Base-by-base conservation (phyloP, 768 basidiomycete species). In the Mycena polygramma region DNA sequence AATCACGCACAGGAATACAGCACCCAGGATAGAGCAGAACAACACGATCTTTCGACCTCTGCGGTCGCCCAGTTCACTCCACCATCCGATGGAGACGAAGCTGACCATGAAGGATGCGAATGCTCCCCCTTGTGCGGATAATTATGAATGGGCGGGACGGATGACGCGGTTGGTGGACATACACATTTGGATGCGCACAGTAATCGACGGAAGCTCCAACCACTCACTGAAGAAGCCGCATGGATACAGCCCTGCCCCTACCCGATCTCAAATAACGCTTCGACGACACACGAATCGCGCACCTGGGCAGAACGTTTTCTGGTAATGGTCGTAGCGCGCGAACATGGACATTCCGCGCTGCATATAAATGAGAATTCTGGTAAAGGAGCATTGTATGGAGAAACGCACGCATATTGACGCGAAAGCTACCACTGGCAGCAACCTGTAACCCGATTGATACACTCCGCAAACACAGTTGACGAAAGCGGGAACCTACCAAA, bases 61-160 rank as follows among this genome's bases (percentile, higher is more conserved):
- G 7, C 53, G 41, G 22, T 66, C 69, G 0, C 69, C 69, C 22
- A 66, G 36, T 2, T 46, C 51, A 24, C 64, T 70, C 69, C 69
- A 70, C 61, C 61, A 68, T 46, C 70, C 70, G 22, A 68, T 45
- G 10, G 70, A 63, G 2, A 68, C 7, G 49, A 72, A 72, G 62
- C 70, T 72, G 13, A 72, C 70, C 19, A 72, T n/a, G 45, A 72
- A 72, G 0, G 61, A 62, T 20, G 66, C 66, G 36, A 53, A 72
- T 30, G 58, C 43, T 1, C 55, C 20, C 65, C 64, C 70, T 71
- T 45, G 60, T 39, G 1, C 17, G 3, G 19, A 53, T 4, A 2
- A 8, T 9, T 30, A 66, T 61, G 0, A 35, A 24, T 15, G 46
- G 17, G 19, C 22, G 17, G 4, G 4, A 51, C 30, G 30, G 30